Evolutionary conservation across 2,329 filamentous ascomycete genomes (phyloP).

Genomic region (Penicillium sp.): DNA sequence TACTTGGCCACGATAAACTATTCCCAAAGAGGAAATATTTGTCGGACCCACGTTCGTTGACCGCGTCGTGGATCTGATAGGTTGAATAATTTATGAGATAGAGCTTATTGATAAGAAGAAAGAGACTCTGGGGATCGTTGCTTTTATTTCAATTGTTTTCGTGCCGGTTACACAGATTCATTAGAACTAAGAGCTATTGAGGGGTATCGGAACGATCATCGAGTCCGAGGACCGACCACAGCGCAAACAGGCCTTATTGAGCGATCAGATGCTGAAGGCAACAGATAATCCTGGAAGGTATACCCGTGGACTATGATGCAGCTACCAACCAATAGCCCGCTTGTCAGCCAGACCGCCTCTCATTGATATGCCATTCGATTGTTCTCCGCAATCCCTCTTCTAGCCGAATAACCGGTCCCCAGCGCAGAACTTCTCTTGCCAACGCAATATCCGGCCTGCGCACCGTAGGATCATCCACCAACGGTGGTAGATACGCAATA

Average conservation of each 20-base stretch:
- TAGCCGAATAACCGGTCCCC: slow-evolving; percentile 27
- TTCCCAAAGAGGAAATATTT: slow-evolving; percentile 26
- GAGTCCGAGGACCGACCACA: not conserved
- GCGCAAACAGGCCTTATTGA: not conserved
- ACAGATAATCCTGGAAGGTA: not conserved
- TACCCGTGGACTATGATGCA: not conserved
- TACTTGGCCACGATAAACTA: slow-evolving; percentile 10
- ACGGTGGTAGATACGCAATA: slow-evolving; percentile 7
- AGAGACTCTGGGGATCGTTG: not conserved
- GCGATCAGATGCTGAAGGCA: not conserved
- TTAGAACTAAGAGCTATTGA: not conserved
- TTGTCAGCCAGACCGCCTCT: not conserved
- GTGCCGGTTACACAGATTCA: not conserved
- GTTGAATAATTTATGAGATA: not conserved
- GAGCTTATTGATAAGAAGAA: slow-evolving; percentile 4
- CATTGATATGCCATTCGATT: slow-evolving; percentile 21
- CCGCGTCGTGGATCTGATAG: not conserved
- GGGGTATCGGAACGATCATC: not conserved
- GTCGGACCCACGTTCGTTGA: slow-evolving; percentile 23
- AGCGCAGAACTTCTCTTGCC: slow-evolving; percentile 27
- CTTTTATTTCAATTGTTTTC: not conserved
- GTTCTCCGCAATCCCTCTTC: slow-evolving; percentile 30
- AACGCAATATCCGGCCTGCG: slow-evolving; percentile 30
- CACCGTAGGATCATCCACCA: slow-evolving; percentile 4
- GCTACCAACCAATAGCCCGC: not conserved